Conservation (phyloP, 768 basidiomycete species). For the Mycena latifolia region DNA sequence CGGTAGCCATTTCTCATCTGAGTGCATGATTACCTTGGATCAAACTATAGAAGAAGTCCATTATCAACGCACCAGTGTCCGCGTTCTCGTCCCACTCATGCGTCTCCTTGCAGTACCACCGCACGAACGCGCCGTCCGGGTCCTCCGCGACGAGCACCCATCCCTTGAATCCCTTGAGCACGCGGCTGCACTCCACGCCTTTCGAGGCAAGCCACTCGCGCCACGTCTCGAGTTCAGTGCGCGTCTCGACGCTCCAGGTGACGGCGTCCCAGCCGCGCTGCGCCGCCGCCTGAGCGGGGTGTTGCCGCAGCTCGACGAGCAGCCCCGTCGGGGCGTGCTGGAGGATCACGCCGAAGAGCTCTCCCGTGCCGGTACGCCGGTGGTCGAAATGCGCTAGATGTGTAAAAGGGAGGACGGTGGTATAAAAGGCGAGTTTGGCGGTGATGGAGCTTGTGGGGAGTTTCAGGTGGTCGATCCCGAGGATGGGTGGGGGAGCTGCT, state of each 20-base stretch:
- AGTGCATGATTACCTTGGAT: too few species aligned
- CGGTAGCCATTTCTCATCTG: too few species aligned
- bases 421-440: constrained; percentile 21
- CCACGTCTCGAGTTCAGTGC: constrained; percentile 22
- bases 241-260: constrained; percentile 25
- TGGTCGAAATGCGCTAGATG: constrained; percentile 20
- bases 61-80: constrained; percentile 1
- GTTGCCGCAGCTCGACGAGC: constrained; percentile 18
- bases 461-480: constrained; percentile 10
- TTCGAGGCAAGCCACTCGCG: neutral
- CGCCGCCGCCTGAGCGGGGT: constrained; percentile 11
- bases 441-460: constrained; percentile 11
- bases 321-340: constrained; percentile 14
- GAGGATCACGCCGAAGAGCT: constrained; percentile 15
- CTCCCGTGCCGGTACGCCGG: neutral
- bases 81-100: constrained; percentile 22
- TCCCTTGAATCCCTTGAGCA: constrained; percentile 14
- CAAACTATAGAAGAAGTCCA: too few species aligned
- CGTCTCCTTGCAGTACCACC: constrained; percentile 25
- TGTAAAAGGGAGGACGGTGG: constrained; percentile 11
- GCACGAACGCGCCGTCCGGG: constrained; percentile 20
- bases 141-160: constrained; percentile 19
- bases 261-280: constrained; percentile 25
- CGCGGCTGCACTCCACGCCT: constrained; percentile 14
- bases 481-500: constrained; percentile 11